These are phyloP conservation scores for Austroboletus festivus DNA, from an alignment of 768 basidiomycete genomes.

Conservation along the genomic window DNA sequence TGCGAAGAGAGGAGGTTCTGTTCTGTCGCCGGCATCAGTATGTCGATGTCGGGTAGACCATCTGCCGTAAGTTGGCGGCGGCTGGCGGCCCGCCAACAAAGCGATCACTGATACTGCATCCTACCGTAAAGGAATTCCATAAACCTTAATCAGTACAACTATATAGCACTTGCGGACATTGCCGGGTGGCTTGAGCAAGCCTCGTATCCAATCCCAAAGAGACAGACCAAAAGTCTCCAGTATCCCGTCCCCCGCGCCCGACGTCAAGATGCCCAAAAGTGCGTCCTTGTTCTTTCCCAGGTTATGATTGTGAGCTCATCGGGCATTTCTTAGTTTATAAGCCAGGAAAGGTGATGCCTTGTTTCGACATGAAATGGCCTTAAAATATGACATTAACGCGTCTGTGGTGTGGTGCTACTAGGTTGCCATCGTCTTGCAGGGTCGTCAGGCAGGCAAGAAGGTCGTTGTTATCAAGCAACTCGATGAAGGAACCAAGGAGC, in stretches of 20 bases:
- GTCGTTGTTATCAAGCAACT: slow-evolving; percentile 97
- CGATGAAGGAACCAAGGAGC: slow-evolving; percentile 95
- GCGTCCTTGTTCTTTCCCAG: background rate
- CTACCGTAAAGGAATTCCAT: background rate
- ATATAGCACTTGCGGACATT: slow-evolving; percentile 27
- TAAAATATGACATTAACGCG: too few relatives aligned
- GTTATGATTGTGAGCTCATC: slow-evolving; percentile 11
- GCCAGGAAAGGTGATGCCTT: slow-evolving; percentile 74
- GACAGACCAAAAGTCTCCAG: slow-evolving; percentile 20
- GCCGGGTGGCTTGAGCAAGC: slow-evolving; percentile 34
- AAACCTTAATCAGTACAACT: slow-evolving; percentile 20
- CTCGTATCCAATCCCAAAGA: slow-evolving; percentile 4
- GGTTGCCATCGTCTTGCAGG: slow-evolving; percentile 97
- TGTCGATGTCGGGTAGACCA: too few relatives aligned
- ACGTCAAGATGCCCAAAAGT: slow-evolving; percentile 45
- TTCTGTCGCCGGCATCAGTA: too few relatives aligned
- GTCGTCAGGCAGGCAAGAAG: slow-evolving; percentile 99
- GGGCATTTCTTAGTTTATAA: slow-evolving; percentile 68
- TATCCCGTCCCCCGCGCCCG: slow-evolving; percentile 29
- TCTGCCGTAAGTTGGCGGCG: too few relatives aligned
- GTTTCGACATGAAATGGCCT: background rate
- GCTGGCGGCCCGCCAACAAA: too few relatives aligned
- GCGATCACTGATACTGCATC: too few relatives aligned
- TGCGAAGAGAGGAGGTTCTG: too few relatives aligned
- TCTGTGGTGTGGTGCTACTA: slow-evolving; percentile 31